Conservation (phyloP, 345 rosid genomes). For the Camelina sativa region DNA sequence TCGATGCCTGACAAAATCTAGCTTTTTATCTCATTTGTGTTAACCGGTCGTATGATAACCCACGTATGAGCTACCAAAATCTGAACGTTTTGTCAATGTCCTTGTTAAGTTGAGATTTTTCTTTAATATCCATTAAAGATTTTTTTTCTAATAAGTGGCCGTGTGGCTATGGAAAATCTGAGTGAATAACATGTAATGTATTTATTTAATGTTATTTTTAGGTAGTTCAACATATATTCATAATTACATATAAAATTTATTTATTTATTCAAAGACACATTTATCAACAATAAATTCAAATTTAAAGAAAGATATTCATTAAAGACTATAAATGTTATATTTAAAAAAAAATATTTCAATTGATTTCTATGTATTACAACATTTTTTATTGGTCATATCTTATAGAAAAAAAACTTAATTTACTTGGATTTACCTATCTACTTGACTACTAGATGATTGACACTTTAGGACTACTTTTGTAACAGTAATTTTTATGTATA, state of each 20-base stretch:
- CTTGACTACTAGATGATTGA: slow-evolving; percentile 20
- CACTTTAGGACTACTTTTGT: background rate
- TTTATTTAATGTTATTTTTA: background rate
- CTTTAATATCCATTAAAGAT: background rate
- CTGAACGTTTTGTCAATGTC: background rate
- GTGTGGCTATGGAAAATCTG: slow-evolving; percentile 24
- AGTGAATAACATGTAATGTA: slow-evolving; percentile 1
- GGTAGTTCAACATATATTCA: background rate
- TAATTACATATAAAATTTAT: background rate
- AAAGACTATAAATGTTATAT: background rate
- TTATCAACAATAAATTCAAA: background rate
- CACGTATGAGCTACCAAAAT: slow-evolving; percentile 28
- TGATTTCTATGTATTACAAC: background rate
- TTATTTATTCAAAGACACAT: background rate
- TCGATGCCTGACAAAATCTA: slow-evolving; percentile 25
- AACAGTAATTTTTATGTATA: no score
- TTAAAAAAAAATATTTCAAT: background rate
- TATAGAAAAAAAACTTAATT: background rate
- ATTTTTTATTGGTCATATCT: background rate
- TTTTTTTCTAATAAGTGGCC: background rate
- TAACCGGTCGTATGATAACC: background rate
- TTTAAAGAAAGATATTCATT: background rate
- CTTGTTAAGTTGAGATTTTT: slow-evolving; percentile 5
- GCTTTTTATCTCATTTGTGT: slow-evolving; percentile 22
- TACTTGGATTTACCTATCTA: background rate